Percentiles rank a stretch among this genome's conserved stretches.
Evolutionary conservation across 495 filamentous ascomycete species (phyloP).

Genomic region (Podospora comata): DNA sequence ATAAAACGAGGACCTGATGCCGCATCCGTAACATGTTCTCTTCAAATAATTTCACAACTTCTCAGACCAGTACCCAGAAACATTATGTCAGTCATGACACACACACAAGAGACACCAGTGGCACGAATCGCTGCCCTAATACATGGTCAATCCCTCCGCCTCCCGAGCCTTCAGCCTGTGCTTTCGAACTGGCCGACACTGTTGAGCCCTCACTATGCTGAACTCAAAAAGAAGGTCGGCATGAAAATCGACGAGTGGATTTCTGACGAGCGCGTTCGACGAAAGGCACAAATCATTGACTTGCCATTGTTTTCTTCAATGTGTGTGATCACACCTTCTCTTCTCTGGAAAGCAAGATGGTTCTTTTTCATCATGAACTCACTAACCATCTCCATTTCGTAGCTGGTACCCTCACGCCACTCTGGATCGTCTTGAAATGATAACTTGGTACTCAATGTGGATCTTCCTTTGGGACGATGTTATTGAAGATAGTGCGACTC

Average conservation of each 20-base stretch:
- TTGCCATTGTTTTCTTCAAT: constrained; percentile 18
- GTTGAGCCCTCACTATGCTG: constrained; percentile 21
- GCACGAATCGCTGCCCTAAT: constrained; percentile 11
- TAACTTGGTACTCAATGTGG: constrained; percentile 33
- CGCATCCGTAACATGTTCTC: neutral
- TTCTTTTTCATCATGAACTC: neutral
- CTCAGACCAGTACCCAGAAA: neutral
- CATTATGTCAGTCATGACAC: neutral
- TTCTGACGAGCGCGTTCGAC: constrained; percentile 8
- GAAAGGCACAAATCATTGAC: constrained; percentile 17
- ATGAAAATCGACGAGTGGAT: constrained; percentile 22
- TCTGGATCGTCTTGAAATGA: constrained; percentile 25
- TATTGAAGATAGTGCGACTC: constrained; percentile 21
- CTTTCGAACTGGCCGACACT: constrained; percentile 18
- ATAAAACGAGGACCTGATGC: neutral
- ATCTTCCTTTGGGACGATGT: constrained; percentile 38
- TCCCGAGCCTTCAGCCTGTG: constrained; percentile 16
- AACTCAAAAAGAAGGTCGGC: constrained; percentile 19
- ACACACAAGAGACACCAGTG: constrained; percentile 6
- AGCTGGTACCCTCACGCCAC: constrained; percentile 34
- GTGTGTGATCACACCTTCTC: constrained; percentile 8
- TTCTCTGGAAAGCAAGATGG: too few species aligned
- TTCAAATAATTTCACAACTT: neutral
- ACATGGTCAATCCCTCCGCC: constrained; percentile 16
- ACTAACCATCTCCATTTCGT: neutral